Conservation (phyloP, 164 flowering plant species). For the Sedum album region DNA sequence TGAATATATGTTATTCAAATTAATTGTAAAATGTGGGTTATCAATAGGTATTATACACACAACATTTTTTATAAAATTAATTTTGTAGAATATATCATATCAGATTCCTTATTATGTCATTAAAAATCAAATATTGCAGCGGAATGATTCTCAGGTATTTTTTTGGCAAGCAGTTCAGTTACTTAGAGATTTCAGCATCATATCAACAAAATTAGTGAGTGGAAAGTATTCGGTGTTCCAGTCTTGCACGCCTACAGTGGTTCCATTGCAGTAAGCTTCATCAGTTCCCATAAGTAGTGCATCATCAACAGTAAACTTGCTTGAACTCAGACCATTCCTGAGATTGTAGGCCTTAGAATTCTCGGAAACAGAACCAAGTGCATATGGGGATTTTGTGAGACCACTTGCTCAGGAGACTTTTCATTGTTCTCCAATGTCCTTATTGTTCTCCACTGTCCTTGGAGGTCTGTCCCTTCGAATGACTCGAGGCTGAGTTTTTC, state of each 20-base stretch:
- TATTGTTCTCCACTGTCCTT: constrained; percentile 22
- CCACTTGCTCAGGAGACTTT: constrained; percentile 25
- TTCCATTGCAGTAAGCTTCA: constrained; percentile 25
- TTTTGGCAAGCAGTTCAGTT: too few relatives aligned
- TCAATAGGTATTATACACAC: too few relatives aligned
- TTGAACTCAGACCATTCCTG: constrained; percentile 23
- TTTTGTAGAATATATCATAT: too few relatives aligned
- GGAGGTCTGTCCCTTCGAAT: constrained; percentile 66
- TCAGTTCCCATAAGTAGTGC: constrained; percentile 13
- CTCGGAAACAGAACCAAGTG: constrained; percentile 37
- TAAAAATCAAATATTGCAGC: too few relatives aligned
- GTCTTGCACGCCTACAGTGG: constrained; percentile 24
- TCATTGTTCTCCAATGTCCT: too few relatives aligned
- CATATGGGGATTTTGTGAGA: constrained; percentile 23
- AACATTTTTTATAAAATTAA: too few relatives aligned
- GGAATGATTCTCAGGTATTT: too few relatives aligned
- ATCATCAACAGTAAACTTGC: constrained; percentile 23
- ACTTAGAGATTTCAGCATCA: too few relatives aligned
- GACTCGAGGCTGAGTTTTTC: constrained; percentile 37
- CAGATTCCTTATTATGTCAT: too few relatives aligned
- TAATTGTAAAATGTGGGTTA: too few relatives aligned
- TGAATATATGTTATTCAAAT: too few relatives aligned
- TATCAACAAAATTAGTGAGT: too few relatives aligned
- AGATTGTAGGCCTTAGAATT: constrained; percentile 29
- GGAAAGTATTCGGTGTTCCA: constrained; percentile 50